Percentiles rank a stretch among this genome's conserved stretches.
phyloP scores from a whole-genome alignment of 129 eudicot genomes.

The Heracleum sosnowskyi region DNA sequence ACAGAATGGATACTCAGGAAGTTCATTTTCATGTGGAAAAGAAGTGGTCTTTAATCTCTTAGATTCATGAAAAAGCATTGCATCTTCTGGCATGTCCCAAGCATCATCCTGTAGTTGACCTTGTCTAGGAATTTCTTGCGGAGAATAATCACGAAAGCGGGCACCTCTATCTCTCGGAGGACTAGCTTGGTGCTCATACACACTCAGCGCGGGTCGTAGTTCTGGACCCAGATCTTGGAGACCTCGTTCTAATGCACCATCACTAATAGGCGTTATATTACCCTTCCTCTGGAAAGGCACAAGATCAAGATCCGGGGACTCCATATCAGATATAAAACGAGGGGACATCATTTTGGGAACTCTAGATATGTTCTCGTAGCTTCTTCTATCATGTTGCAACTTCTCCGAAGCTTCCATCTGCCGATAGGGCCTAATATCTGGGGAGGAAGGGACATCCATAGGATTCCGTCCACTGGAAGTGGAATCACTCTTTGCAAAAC shows the following conservation, averaged over 20 bases:
- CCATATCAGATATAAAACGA: constrained; percentile 31
- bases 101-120: constrained; percentile 50
- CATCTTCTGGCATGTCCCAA: constrained; percentile 82
- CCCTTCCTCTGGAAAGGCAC: constrained; percentile 30
- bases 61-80: constrained; percentile 44
- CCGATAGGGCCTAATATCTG: constrained; percentile 33
- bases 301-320: constrained; percentile 28
- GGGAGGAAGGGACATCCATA: constrained; percentile 49
- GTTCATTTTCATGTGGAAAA: constrained; percentile 53
- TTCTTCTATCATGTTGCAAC: constrained; percentile 38
- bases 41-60: constrained; percentile 52
- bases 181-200: constrained; percentile 34
- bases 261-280: constrained; percentile 20
- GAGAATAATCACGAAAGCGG: constrained; percentile 46
- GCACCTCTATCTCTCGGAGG: constrained; percentile 45
- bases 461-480: constrained; percentile 38
- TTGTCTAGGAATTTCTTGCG: constrained; percentile 30
- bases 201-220: constrained; percentile 21
- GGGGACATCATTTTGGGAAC: constrained; percentile 45
- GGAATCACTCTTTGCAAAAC: constrained; percentile 61
- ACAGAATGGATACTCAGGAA: constrained; percentile 71
- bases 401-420: constrained; percentile 40
- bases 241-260: constrained; percentile 34
- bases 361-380: constrained; percentile 27
- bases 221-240: constrained; percentile 39